Percentiles rank a stretch among this genome's conserved stretches.
These are phyloP conservation scores for Didymellaceae sp. DNA, from an alignment of 2,329 filamentous ascomycete species.

Conservation along the genomic window DNA sequence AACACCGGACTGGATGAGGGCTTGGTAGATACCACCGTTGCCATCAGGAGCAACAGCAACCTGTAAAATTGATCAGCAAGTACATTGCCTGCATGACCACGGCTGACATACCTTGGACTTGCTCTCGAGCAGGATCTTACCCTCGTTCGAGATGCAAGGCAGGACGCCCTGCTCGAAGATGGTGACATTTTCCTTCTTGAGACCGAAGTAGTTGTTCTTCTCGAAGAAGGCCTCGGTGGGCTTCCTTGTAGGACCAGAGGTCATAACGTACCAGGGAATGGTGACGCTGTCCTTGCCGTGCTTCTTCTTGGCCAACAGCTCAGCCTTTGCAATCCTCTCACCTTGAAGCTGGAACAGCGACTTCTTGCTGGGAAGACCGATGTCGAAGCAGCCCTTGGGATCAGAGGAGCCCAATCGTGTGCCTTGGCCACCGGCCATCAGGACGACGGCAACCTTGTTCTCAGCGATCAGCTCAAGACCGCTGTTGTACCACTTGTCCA, in stretches of 20 bases:
- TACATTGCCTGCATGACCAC: background rate
- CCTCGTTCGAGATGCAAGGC: constrained; percentile 95
- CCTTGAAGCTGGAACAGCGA: constrained; percentile 97
- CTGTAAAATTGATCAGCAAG: constrained; percentile 46
- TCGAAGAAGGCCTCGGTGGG: constrained; percentile 95
- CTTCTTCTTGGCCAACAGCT: constrained; percentile 78
- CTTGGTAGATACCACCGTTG: constrained; percentile 96
- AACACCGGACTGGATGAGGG: constrained; percentile 79
- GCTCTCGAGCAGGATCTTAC: constrained; percentile 92
- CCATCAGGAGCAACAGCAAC: constrained; percentile 95
- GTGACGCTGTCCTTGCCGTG: constrained; percentile 63
- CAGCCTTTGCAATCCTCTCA: constrained; percentile 87
- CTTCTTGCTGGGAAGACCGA: constrained; percentile 90
- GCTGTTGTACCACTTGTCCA: constrained; percentile 81
- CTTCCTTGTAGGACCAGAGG: constrained; percentile 87
- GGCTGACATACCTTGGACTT: constrained; percentile 71
- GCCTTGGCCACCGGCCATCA: constrained; percentile 97
- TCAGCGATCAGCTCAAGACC: constrained; percentile 70
- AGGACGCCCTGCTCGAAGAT: constrained; percentile 98
- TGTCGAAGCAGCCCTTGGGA: constrained; percentile 97
- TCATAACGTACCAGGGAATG: constrained; percentile 99
- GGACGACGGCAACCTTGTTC: constrained; percentile 80
- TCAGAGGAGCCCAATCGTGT: constrained; percentile 92
- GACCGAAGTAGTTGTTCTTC: constrained; percentile 88
- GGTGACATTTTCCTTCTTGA: constrained; percentile 82